Evolutionary conservation across 164 flowering plant genomes (phyloP).

Genomic region (Vitis rupestris): DNA sequence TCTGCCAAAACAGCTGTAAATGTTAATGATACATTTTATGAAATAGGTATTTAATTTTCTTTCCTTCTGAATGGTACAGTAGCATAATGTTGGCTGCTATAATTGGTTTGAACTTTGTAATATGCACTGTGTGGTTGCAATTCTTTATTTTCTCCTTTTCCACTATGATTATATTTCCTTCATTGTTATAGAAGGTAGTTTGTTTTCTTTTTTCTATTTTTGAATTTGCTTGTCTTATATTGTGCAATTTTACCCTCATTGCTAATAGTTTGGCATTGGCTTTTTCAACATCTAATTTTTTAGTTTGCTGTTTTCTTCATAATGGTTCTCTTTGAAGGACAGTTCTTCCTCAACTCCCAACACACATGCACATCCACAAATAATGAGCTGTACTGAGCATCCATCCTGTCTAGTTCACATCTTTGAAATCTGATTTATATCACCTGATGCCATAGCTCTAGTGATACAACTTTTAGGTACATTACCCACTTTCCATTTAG

Average conservation of each 20-base stretch:
- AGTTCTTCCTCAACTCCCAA: too few relatives aligned
- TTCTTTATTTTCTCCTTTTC: neutral
- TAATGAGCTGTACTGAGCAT: too few relatives aligned
- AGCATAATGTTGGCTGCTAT: constrained; percentile 1
- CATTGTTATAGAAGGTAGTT: neutral
- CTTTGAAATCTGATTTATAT: too few relatives aligned
- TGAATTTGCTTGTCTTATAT: neutral
- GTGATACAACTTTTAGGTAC: too few relatives aligned
- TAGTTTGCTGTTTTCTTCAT: too few relatives aligned
- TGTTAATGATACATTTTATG: constrained; percentile 79
- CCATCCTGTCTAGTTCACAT: too few relatives aligned
- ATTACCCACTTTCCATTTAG: too few relatives aligned
- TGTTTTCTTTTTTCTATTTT: neutral
- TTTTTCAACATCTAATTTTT: too few relatives aligned
- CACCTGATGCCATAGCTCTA: too few relatives aligned
- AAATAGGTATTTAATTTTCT: constrained; percentile 54
- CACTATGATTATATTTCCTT: neutral
- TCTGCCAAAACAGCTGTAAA: constrained; percentile 82
- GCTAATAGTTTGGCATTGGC: too few relatives aligned
- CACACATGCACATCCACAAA: too few relatives aligned
- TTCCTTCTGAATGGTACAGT: neutral
- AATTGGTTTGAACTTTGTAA: neutral
- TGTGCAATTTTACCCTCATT: neutral
- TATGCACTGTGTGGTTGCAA: neutral
- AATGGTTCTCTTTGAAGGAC: too few relatives aligned